Percentiles rank a stretch among this genome's conserved stretches.
These are phyloP conservation scores for Mucor velutinosus DNA, from an alignment of 371 early-diverging fungal species.

Conservation along the genomic window DNA sequence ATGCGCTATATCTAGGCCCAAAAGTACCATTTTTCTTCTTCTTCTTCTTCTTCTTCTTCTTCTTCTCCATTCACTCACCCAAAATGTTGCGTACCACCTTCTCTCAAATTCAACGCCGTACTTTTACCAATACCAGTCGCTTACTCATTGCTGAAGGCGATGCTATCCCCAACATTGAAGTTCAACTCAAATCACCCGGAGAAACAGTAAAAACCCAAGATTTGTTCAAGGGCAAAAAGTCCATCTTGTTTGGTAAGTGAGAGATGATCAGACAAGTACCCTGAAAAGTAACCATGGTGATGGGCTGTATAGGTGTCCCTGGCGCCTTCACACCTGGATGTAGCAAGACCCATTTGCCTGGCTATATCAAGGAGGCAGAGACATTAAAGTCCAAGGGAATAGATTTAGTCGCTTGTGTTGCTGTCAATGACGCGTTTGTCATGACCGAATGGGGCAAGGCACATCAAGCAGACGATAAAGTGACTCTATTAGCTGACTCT, in stretches of 20 bases:
- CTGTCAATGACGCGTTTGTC: slow-evolving; percentile 78
- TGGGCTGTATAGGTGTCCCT: slow-evolving; percentile 56
- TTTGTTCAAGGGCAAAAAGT: slow-evolving; percentile 44
- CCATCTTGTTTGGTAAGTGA: slow-evolving; percentile 47
- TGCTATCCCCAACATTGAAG: slow-evolving; percentile 35
- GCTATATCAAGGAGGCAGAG: slow-evolving; percentile 62
- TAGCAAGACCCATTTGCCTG: slow-evolving; percentile 70
- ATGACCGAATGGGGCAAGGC: slow-evolving; percentile 72
- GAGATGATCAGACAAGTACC: neutral
- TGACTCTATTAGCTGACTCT: slow-evolving; percentile 69
- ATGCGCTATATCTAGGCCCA: too few species aligned
- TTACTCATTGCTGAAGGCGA: slow-evolving; percentile 37
- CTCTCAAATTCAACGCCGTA: slow-evolving; percentile 20
- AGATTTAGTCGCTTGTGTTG: slow-evolving; percentile 64
- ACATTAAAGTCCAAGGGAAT: slow-evolving; percentile 64
- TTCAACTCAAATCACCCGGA: slow-evolving; percentile 49
- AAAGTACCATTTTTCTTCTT: neutral
- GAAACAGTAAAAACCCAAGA: slow-evolving; percentile 45
- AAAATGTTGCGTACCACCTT: slow-evolving; percentile 21
- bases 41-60: neutral
- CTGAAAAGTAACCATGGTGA: too few species aligned
- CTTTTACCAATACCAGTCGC: slow-evolving; percentile 22
- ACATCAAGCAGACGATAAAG: slow-evolving; percentile 33
- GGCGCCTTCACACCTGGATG: slow-evolving; percentile 73
- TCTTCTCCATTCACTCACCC: neutral